phyloP scores from a whole-genome alignment of 345 rosid species.

The Populus davidiana region DNA sequence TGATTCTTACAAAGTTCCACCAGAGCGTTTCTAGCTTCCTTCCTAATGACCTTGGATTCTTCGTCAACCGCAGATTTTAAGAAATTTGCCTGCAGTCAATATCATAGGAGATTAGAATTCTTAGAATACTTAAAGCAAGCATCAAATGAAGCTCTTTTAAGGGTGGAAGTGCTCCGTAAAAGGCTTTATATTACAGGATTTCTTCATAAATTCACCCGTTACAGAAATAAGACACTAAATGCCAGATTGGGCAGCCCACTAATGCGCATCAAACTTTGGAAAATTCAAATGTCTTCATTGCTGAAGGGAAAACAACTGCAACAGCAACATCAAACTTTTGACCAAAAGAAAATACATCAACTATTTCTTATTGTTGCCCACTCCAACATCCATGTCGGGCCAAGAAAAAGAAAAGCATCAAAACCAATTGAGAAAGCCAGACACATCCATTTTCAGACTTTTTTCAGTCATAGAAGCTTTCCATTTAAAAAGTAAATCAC shows the following conservation, averaged over 20 bases:
- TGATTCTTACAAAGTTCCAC: conserved; percentile 78
- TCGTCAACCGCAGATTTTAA: conserved; percentile 45
- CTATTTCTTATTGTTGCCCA: not conserved
- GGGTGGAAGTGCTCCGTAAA: not conserved
- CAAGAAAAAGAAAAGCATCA: not conserved
- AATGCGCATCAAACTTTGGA: not conserved
- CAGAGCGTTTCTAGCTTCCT: conserved; percentile 72
- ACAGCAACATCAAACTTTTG: not conserved
- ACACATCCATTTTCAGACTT: not conserved
- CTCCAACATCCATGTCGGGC: not conserved
- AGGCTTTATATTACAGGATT: not conserved
- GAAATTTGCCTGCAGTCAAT: conserved; percentile 48
- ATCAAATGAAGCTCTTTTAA: not conserved
- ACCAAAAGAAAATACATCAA: not conserved
- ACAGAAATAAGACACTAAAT: not conserved
- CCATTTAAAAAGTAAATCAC: not conserved
- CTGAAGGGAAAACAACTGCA: not conserved
- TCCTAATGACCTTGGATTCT: conserved; percentile 51
- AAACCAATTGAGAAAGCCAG: not conserved
- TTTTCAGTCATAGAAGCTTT: not conserved
- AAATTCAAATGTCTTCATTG: not conserved
- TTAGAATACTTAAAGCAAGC: not conserved
- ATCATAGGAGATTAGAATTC: conserved; percentile 7
- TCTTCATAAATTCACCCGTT: not conserved
- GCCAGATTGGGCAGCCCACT: not conserved